Evolutionary conservation across 148 eudicot species (phyloP).

Genomic region (Tetragonia tetragonoides): DNA sequence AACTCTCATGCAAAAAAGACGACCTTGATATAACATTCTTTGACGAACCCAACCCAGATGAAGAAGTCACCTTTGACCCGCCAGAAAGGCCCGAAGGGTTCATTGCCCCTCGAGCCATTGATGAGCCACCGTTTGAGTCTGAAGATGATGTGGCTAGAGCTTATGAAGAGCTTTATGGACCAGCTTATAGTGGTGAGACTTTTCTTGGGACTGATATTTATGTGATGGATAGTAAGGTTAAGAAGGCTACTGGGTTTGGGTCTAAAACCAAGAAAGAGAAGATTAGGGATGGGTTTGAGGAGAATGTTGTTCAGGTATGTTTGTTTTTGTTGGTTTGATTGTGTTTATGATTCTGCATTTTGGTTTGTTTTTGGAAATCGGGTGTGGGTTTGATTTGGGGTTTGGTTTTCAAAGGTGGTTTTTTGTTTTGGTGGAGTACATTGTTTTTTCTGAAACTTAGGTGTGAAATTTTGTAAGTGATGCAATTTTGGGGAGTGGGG

Average conservation of each 20-base stretch:
- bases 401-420: background rate
- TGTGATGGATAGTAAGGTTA: conserved; percentile 67
- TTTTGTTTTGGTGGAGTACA: background rate
- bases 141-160: conserved; percentile 72
- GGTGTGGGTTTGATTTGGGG: too few species aligned
- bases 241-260: conserved; percentile 58
- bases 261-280: conserved; percentile 61
- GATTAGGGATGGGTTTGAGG: conserved; percentile 80
- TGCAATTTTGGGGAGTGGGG: background rate
- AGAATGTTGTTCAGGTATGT: conserved; percentile 51
- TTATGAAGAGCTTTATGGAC: conserved; percentile 82
- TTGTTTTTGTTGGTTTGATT: background rate
- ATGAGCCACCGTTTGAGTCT: conserved; percentile 62
- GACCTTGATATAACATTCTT: conserved; percentile 50
- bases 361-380: too few species aligned
- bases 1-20: conserved; percentile 22
- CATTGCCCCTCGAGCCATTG: conserved; percentile 51
- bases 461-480: background rate
- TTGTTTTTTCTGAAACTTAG: background rate
- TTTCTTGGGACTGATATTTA: conserved; percentile 60
- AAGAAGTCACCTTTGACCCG: conserved; percentile 45
- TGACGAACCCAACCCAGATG: conserved; percentile 46
- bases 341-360: too few species aligned
- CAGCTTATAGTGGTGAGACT: conserved; percentile 72
- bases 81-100: conserved; percentile 67